Base-by-base conservation (phyloP, 2,329 filamentous ascomycete species). In the Aspergillus sp. region DNA sequence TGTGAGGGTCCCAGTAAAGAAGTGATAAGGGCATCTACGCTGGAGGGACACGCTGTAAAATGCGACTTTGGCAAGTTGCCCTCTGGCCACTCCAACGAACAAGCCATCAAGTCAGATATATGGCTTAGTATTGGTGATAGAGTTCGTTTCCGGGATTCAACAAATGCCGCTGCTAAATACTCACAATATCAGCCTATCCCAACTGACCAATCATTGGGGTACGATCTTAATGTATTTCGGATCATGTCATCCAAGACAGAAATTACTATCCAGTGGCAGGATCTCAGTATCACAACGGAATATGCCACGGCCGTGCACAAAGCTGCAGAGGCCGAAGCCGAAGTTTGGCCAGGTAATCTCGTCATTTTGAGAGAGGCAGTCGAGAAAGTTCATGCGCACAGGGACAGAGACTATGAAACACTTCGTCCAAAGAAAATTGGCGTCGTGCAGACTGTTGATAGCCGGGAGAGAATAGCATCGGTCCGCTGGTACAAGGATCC, bases 211-310 rank as follows among this genome's bases (percentile, higher is more conserved):
- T 73, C 71, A 7, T 63, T 75, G 33, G 78, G 78, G 1, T 80
- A 76, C 54, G 79, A 83, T 50, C 59, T 82, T 49, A 82, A 83
- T 47, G 69, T 79, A 3, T 80, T 75, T 50, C 68, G 73, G 9
- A 66, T 82, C 40, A 64, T 73, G 40, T 66, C 67, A 29, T 75
- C 73, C 8, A 65, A 64, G 13, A 76, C 76, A 2, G 61, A 65
- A n/a, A 73, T 74, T 9, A 73, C 65, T 1, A 74, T 83, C 5
- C 72, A 75, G 47, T 83, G 80, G 80, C 79, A 82, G 52, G 76
- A 83, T 54, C 66, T 75, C 11, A 70, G 69, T 7, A 63, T 74
- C 28, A 76, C 75, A 1, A 65, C 67, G 27, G 69, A 78, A 33
- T 41, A 58, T 9, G 71, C 72, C 34, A 69, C 66, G 7, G 57